Evolutionary conservation across 2,329 filamentous ascomycete species (phyloP), one percentile per base, ranked within the genome.

Genomic region (Cladosporium sp.): DNA sequence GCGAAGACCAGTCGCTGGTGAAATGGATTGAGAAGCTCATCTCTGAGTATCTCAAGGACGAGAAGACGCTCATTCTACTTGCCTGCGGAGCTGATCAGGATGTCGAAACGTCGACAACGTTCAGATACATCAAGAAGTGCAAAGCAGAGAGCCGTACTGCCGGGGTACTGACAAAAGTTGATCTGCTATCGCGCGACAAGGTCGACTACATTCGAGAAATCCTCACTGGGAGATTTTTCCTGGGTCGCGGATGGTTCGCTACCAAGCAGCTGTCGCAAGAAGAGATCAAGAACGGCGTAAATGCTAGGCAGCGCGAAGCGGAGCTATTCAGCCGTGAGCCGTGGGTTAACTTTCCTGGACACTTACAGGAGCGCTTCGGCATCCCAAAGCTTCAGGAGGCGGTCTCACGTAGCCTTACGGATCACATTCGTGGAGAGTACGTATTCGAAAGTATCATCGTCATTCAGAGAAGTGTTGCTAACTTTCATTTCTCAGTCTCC

Each of bases 91-190:
- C 95, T 80, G 88, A 87, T 2, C 80, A 79, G 0, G 89, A 95
- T 51, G 79, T 87, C 0, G 83, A 87, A 1, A 91, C 84, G 12
- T 92, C 86, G 0, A 84, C 78, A 1, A 86, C 87, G 0, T 81
- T 86, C 9, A 76, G 78, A 0, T 74, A 88, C 2, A 80, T 91
- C 1, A 55, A 53, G 0, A 39, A 60, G 0, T 51, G 58, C 2
- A 56, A 61, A 2, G 72, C 56, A 68, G 79, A 25, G 65, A 76
- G 36, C 7, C 66, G 73, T 1, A 70, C 65, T 22, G 63, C 74
- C 12, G 67, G 71, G 0, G 86, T 95, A 0, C 75, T 95, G 13
- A 95, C 90, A 0, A 95, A 95, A 60, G 89, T 90, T 0, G 91
- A 95, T 54, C 77, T 86, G 0, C 68, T 90, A 0, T 72, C 76